Evolutionary conservation across 1,284 basidiomycete species (phyloP).

Genomic region (Malassezia pachydermatis): DNA sequence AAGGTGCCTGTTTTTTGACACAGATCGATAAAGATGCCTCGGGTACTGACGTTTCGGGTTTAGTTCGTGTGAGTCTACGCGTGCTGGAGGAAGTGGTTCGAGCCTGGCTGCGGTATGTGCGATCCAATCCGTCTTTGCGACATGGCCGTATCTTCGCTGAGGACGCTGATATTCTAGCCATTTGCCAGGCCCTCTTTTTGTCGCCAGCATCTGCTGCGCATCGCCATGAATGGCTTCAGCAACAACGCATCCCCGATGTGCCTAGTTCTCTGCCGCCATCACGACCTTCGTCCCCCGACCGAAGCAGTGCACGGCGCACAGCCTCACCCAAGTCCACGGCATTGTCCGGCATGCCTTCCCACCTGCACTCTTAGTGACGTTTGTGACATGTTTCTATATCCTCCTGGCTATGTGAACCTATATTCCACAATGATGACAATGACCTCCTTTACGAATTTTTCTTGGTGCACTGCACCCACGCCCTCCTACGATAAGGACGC

Average conservation of each 20-base stretch:
- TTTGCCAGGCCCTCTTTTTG: slow-evolving; percentile 1
- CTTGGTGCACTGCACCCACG: no score
- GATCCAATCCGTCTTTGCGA: neutral
- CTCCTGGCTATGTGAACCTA: no score
- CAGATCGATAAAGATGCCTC: neutral
- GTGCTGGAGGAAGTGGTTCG: slow-evolving; percentile 11
- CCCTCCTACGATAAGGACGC: no score
- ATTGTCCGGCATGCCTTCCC: no score
- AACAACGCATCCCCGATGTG: slow-evolving; percentile 6
- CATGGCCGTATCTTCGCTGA: neutral
- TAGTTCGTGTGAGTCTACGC: slow-evolving; percentile 2
- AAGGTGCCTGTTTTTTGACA: slow-evolving; percentile 11
- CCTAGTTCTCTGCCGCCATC: slow-evolving; percentile 9
- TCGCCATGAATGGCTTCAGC: slow-evolving; percentile 5
- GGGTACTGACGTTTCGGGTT: neutral
- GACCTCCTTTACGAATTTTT: no score
- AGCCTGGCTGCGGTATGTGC: slow-evolving; percentile 7
- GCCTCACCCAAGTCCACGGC: no score
- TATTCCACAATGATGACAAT: no score
- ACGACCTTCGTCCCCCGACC: neutral
- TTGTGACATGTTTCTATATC: no score
- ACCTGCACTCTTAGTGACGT: no score
- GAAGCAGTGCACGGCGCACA: no score
- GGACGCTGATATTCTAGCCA: slow-evolving; percentile 2
- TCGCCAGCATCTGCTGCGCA: neutral